Evolutionary conservation across 805 yeast genomes (phyloP), one percentile per base, ranked within the genome.

Genomic region (Cyberlindnera euphorbiiphila): DNA sequence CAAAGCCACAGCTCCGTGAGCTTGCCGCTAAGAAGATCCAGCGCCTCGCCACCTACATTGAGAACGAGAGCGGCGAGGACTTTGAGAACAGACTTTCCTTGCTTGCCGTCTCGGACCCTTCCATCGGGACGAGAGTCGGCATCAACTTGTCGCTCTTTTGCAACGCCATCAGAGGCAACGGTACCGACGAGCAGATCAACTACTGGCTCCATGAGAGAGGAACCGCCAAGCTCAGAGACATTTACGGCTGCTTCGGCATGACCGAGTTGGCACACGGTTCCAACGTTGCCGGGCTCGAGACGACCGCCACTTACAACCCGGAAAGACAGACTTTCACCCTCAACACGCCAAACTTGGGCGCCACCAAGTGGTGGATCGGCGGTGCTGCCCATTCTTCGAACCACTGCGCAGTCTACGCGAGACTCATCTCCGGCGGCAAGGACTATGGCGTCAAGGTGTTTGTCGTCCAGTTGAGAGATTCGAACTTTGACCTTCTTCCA

Each of bases 351-450:
- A 85, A 88, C 56, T 61, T 85, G 40, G 89, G 93, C 27, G 96
- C 97, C 27, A 88, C 96, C 20, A 88, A 88, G 62, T 88, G 97
- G 96, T 88, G 97, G 97, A 88, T 88, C 52, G 97, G 97, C 29
- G 97, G 97, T 54, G 96, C 96, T 28, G 96, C 96, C 9, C 94
- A 86, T 62, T 81, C 94, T 16, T 87, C 96, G 8, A 86, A 89
- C 22, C 96, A 89, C 64, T 69, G 85, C 18, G 77, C 81, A 14
- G 83, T 78, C 21, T 89, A 81, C 60, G 96, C 96, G 9, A 72
- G 96, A 45, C 70, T 89, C 44, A 75, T 85, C 38, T 86, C 85
- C 19, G 68, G 80, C 29, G 91, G 85, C 21, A 76, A 82, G 62
- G 97, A 89, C 61, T 80, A 85, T 59, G 97, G 96, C 36, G 96